Evolutionary conservation across 371 early-diverging fungal genomes (phyloP).

Genomic region (Gilbertella persicaria): DNA sequence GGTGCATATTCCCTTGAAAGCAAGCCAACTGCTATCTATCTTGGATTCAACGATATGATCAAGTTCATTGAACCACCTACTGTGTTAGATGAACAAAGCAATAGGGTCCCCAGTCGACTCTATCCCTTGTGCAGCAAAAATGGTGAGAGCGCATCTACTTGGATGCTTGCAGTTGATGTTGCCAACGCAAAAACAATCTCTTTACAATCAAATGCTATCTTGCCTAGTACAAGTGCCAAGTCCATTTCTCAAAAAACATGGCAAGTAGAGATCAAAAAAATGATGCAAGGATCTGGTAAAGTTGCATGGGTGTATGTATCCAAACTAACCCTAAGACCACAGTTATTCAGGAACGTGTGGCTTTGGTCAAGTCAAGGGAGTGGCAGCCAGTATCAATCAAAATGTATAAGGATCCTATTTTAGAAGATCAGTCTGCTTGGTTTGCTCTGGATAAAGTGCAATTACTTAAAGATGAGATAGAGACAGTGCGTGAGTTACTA

Average conservation of each 20-base stretch:
- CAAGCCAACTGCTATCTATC: slow-evolving; percentile 9
- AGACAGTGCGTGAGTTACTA: slow-evolving; percentile 72
- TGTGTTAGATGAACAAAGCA: slow-evolving; percentile 5
- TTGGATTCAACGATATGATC: slow-evolving; percentile 31
- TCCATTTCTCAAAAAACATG: slow-evolving; percentile 10
- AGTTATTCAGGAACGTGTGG: background rate
- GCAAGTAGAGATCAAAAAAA: slow-evolving; percentile 9
- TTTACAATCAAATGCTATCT: slow-evolving; percentile 13
- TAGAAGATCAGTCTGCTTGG: slow-evolving; percentile 30
- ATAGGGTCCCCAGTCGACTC: slow-evolving; percentile 15
- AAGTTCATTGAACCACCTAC: slow-evolving; percentile 14
- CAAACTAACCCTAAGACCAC: no score
- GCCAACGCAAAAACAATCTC: background rate
- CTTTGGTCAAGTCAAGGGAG: background rate
- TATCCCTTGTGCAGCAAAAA: slow-evolving; percentile 11
- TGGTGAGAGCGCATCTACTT: slow-evolving; percentile 22
- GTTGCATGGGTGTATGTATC: background rate
- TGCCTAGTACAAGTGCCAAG: slow-evolving; percentile 29
- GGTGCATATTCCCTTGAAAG: slow-evolving; percentile 24
- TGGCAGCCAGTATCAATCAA: slow-evolving; percentile 16
- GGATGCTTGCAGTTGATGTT: slow-evolving; percentile 17
- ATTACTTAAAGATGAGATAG: slow-evolving; percentile 62
- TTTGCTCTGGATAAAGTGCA: slow-evolving; percentile 41
- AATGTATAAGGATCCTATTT: slow-evolving; percentile 23
- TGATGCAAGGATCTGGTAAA: background rate